Evolutionary conservation across 2,329 filamentous ascomycete species (phyloP).

Genomic region (Cryphonectria carpinicola): DNA sequence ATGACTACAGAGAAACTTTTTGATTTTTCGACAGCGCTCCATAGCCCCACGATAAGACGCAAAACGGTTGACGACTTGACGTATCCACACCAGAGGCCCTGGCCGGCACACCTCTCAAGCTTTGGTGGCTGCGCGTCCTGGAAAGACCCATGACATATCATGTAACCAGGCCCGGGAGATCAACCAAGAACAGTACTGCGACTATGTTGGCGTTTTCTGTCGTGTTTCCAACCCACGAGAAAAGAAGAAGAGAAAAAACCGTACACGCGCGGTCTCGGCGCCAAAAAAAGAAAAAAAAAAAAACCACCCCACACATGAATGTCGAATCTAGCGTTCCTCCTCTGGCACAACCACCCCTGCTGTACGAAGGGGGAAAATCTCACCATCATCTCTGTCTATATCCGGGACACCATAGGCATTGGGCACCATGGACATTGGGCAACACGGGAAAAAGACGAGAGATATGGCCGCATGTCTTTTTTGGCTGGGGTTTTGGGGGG

Average conservation of each 20-base stretch:
- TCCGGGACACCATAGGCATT: slow-evolving; percentile 5
- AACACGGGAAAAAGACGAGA: slow-evolving; percentile 11
- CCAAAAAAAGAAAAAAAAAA: neutral
- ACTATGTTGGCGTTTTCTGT: slow-evolving; percentile 15
- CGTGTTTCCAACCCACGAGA: slow-evolving; percentile 4
- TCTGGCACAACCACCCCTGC: neutral
- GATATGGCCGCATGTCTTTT: slow-evolving; percentile 27
- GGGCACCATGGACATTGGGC: slow-evolving; percentile 11
- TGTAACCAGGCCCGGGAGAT: slow-evolving; percentile 1
- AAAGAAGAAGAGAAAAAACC: neutral
- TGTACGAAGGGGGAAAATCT: neutral
- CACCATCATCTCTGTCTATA: slow-evolving; percentile 18
- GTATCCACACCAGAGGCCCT: slow-evolving; percentile 33
- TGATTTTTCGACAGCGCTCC: slow-evolving; percentile 17
- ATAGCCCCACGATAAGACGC: slow-evolving; percentile 7
- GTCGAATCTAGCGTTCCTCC: neutral
- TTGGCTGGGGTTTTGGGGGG: slow-evolving; percentile 5
- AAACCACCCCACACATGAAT: neutral
- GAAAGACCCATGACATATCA: neutral
- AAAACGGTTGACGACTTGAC: slow-evolving; percentile 64
- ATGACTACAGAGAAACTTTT: slow-evolving; percentile 10
- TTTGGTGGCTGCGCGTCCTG: neutral
- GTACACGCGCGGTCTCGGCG: neutral
- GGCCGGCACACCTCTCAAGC: slow-evolving; percentile 23
- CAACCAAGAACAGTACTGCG: slow-evolving; percentile 2